phyloP scores from a whole-genome alignment of 345 rosid genomes.

The Euclidium syriacum region DNA sequence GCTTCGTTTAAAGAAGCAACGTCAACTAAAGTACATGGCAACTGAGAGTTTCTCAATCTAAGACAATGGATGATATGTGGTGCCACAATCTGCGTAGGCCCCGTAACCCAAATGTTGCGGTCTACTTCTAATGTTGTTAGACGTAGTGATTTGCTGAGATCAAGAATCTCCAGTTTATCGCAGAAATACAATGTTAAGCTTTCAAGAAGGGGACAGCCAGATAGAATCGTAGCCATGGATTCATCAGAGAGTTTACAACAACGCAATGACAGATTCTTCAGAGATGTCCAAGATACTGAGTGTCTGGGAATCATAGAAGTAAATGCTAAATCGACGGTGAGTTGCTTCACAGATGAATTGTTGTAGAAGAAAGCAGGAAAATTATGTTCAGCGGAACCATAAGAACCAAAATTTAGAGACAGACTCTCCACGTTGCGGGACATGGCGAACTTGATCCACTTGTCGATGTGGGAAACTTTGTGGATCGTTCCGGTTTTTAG shows the following conservation, averaged over 20 bases:
- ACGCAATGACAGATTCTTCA: not conserved
- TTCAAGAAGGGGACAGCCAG: conserved; percentile 7
- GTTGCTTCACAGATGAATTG: not conserved
- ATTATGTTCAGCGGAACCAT: too few relatives aligned
- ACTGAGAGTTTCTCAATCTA: not conserved
- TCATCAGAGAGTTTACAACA: not conserved
- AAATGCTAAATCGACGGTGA: not conserved
- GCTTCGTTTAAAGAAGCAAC: conserved; percentile 5
- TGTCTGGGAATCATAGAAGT: not conserved
- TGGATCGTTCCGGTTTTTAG: not conserved
- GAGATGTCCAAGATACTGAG: not conserved
- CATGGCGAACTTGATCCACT: not conserved
- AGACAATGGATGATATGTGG: conserved; percentile 6
- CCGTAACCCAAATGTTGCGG: too few relatives aligned
- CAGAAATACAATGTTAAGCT: not conserved
- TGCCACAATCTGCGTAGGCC: not conserved
- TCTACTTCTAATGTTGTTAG: not conserved
- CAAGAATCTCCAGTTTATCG: not conserved
- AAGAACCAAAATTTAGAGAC: not conserved
- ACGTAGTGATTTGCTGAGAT: not conserved
- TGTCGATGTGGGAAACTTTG: not conserved
- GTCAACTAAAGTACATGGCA: not conserved
- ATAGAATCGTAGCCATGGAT: not conserved
- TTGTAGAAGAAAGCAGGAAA: not conserved
- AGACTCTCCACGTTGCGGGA: not conserved